Percentiles rank a stretch among this genome's conserved stretches.
Evolutionary conservation across 306 rosid species (phyloP).

Genomic region (Quercus bicolor): DNA sequence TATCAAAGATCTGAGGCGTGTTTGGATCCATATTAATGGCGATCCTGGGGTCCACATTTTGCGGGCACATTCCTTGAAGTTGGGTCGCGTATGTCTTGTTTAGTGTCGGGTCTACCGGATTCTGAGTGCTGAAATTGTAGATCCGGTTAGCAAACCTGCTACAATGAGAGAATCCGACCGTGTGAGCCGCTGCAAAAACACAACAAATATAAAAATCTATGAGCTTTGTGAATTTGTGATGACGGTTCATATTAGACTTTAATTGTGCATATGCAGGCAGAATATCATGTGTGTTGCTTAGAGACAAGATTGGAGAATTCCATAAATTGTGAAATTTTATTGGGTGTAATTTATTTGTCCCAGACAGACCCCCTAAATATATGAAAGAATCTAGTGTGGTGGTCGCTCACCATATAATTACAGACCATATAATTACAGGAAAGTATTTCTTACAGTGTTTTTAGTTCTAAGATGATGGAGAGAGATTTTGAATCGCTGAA

Average conservation of each 20-base stretch:
- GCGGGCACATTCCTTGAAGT: slow-evolving; percentile 52
- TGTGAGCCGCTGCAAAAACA: slow-evolving; percentile 61
- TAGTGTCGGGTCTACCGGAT: slow-evolving; percentile 48
- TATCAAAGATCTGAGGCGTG: slow-evolving; percentile 57
- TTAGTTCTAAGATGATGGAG: no score
- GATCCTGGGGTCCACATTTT: slow-evolving; percentile 55
- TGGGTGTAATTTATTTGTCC: no score
- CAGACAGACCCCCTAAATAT: no score
- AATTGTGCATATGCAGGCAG: background rate
- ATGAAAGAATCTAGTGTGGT: no score
- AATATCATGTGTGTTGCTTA: no score
- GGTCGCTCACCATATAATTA: no score
- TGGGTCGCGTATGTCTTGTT: slow-evolving; percentile 31
- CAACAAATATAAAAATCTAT: background rate
- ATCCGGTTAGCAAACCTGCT: slow-evolving; percentile 41
- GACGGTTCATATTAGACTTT: background rate
- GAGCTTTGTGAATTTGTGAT: background rate
- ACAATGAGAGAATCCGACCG: slow-evolving; percentile 80
- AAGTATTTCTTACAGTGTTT: no score
- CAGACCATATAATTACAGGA: no score
- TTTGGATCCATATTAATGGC: slow-evolving; percentile 79
- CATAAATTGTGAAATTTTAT: no score
- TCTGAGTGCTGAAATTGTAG: slow-evolving; percentile 36
- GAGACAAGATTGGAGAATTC: no score
- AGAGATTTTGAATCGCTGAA: no score